A percentile compares a stretch with the other conserved stretches of the same genome.
Evolutionary conservation across 73 alveolate species (phyloP).

Genomic region (Tetrahymena elliotti): DNA sequence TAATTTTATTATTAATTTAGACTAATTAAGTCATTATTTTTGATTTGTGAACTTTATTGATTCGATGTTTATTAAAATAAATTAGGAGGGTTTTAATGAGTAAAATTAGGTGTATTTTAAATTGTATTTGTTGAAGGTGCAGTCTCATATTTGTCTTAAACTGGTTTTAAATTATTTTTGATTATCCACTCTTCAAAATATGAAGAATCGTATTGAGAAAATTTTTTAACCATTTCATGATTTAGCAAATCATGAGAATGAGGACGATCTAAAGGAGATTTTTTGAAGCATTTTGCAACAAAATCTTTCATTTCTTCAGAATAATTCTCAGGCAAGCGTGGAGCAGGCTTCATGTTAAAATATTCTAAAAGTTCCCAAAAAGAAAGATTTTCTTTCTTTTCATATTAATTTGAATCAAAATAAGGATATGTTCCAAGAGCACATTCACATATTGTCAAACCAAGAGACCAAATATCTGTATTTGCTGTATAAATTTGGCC

Average conservation of each 20-base stretch:
- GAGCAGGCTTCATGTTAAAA: constrained; percentile 28
- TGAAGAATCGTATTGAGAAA: background rate
- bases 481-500: constrained; percentile 79
- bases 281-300: constrained; percentile 9
- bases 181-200: background rate
- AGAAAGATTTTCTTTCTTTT: constrained; percentile 14
- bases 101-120: background rate
- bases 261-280: background rate
- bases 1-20: background rate
- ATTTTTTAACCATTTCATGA: background rate
- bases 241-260: background rate
- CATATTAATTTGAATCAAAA: constrained; percentile 45
- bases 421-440: constrained; percentile 90
- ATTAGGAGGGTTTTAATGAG: background rate
- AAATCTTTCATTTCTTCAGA: constrained; percentile 29
- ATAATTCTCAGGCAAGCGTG: constrained; percentile 33
- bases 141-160: background rate
- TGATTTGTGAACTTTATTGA: background rate
- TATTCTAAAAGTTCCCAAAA: constrained; percentile 56
- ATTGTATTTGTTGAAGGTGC: background rate
- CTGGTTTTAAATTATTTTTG: background rate
- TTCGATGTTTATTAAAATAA: background rate
- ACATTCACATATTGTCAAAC: constrained; percentile 87
- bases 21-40: background rate
- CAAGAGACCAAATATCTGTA: constrained; percentile 96